phyloP scores from a whole-genome alignment of 768 basidiomycete species.

The Rhizopogon roseolus region DNA sequence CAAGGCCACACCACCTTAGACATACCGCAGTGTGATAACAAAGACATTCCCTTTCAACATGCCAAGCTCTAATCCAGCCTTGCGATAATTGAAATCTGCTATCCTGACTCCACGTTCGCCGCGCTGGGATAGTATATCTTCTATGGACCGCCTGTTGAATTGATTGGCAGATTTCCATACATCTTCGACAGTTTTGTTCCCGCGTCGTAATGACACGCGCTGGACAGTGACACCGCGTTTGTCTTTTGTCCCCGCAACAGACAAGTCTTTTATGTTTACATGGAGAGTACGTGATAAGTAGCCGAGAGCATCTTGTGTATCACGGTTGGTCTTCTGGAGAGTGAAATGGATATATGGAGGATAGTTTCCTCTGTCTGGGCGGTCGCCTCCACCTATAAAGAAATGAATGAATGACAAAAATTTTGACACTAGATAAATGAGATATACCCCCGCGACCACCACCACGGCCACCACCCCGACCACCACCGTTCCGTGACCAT shows the following conservation, averaged over 20 bases:
- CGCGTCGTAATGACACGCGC: constrained; percentile 75
- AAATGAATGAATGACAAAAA: background rate
- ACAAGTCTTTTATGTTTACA: constrained; percentile 73
- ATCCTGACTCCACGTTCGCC: constrained; percentile 90
- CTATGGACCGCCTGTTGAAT: constrained; percentile 48
- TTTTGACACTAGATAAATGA: background rate
- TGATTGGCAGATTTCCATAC: constrained; percentile 84
- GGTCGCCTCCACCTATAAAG: constrained; percentile 30
- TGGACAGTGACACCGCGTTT: constrained; percentile 97
- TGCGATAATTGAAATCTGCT: constrained; percentile 82
- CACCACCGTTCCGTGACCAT: constrained; percentile 57
- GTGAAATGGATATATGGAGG: constrained; percentile 95
- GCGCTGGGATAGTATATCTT: constrained; percentile 60
- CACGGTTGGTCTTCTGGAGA: constrained; percentile 94
- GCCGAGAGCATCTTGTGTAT: constrained; percentile 90
- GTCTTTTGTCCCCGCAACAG: constrained; percentile 95
- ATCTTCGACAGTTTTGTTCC: constrained; percentile 73
- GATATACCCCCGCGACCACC: constrained; percentile 23
- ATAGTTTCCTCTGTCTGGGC: constrained; percentile 55
- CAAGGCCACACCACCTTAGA: background rate
- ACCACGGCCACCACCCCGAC: constrained; percentile 40
- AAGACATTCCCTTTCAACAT: constrained; percentile 97
- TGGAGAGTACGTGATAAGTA: constrained; percentile 77
- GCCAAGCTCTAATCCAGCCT: constrained; percentile 81
- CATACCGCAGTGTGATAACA: constrained; percentile 87